Evolutionary conservation across 2,329 filamentous ascomycete genomes (phyloP), one percentile per base, ranked within the genome.

Genomic region (Exserohilum rostratum): DNA sequence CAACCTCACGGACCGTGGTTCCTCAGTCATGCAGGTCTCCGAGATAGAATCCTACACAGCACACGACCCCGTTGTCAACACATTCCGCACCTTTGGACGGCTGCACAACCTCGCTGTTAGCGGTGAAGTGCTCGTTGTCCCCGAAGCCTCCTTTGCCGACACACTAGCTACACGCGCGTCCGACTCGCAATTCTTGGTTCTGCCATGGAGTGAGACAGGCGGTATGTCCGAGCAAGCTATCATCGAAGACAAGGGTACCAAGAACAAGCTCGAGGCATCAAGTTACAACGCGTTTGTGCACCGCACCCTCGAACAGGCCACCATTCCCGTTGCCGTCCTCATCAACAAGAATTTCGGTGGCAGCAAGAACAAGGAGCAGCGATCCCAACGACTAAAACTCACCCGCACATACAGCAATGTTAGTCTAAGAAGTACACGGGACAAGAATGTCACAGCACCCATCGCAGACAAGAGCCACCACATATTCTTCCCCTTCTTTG

Each of bases 1-100:
- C 44, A 90, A 96, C 69, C 84, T 98, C 11, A 96, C 91, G 0
- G 93, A 97, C 66, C 91, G 93, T 82, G 90, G 91, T 37, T 97
- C 93, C 0, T 93, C 92, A 15, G 93, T 97, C 65, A 98, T 98
- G 93, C 89, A 91, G 65, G 91, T 96, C 10, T 88, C 91, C 0
- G 91, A 96, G 68, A 82, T 88, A 3, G 89, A 92, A 34, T 90
- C 95, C 44, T 84, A 76, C 74, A 80, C 71, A 60, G 80, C 64
- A 62, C 73, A 62, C 66, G 93, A 98, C 67, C 91, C 93, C 0
- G 88, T 98, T 3, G 86, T 97, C 50, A 96, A 96, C 70, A 90
- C 91, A 0, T 97, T 97, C 82, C 86, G 90, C 43, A 91, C 91
- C 0, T 93, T 97, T 64, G 91, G 91, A 1, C 89, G 90, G 59